Conservation (phyloP, 306 rosid genomes). For the Coriaria nepalensis region DNA sequence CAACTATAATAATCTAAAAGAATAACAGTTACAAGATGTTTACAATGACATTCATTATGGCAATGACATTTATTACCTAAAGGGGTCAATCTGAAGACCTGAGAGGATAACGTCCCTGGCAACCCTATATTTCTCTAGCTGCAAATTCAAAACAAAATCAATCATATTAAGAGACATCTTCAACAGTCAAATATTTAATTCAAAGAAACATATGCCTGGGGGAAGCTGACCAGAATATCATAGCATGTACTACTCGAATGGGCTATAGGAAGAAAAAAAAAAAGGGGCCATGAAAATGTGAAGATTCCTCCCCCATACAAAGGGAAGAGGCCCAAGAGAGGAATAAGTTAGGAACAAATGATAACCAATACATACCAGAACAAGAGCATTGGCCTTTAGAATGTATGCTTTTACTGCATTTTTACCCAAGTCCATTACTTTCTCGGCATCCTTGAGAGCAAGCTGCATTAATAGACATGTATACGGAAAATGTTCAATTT, state of each 20-base stretch:
- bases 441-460: constrained; percentile 90
- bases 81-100: constrained; percentile 82
- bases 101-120: constrained; percentile 82
- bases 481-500: constrained; percentile 6
- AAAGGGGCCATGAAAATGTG: too few relatives aligned
- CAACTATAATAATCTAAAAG: too few relatives aligned
- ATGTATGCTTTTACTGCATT: constrained; percentile 55
- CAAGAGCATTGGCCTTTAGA: constrained; percentile 61
- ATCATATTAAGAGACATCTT: neutral
- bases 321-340: too few relatives aligned
- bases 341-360: neutral
- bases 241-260: too few relatives aligned
- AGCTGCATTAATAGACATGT: constrained; percentile 39
- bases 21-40: constrained; percentile 1
- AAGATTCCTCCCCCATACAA: too few relatives aligned
- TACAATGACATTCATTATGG: constrained; percentile 18
- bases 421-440: constrained; percentile 37
- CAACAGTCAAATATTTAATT: too few relatives aligned
- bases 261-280: too few relatives aligned
- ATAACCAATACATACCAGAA: constrained; percentile 37
- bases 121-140: constrained; percentile 75
- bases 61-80: constrained; percentile 37
- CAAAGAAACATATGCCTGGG: too few relatives aligned
- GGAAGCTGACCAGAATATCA: too few relatives aligned
- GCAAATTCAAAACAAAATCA: constrained; percentile 22